These are phyloP conservation scores for Zygoascus bituminiphila DNA, from an alignment of 805 yeast species.

Conservation along the genomic window DNA sequence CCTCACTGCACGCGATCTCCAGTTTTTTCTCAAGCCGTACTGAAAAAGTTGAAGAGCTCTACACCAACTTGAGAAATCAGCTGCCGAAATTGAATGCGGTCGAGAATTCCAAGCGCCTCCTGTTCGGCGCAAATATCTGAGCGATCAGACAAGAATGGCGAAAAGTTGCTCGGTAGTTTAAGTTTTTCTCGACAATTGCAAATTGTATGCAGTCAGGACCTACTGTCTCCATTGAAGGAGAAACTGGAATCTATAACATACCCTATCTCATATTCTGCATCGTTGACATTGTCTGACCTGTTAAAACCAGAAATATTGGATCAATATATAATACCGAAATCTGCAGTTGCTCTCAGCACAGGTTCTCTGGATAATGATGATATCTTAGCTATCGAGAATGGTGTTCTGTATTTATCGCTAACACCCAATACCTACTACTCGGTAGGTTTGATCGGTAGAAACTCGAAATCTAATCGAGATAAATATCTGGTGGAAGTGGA, in stretches of 20 bases:
- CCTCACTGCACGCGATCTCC: too few relatives aligned
- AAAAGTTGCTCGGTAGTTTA: not conserved
- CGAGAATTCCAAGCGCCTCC: not conserved
- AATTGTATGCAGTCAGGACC: not conserved
- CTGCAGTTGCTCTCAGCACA: conserved; percentile 8
- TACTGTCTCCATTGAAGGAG: not conserved
- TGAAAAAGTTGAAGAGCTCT: not conserved
- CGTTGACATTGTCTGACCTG: not conserved
- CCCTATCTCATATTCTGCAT: not conserved
- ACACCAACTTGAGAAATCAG: not conserved
- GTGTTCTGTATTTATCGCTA: conserved; percentile 25
- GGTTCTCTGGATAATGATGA: conserved; percentile 28
- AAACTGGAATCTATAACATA: not conserved
- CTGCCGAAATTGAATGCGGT: not conserved
- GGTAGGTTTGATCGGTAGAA: conserved; percentile 30
- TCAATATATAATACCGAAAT: not conserved
- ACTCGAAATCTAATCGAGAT: conserved; percentile 16
- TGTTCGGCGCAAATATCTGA: not conserved
- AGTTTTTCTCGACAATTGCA: not conserved
- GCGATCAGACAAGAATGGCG: conserved; percentile 28
- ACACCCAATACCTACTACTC: conserved; percentile 26
- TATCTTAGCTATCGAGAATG: conserved; percentile 24
- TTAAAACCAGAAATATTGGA: not conserved
- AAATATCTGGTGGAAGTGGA: conserved; percentile 9
- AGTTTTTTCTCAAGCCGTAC: too few relatives aligned